Evolutionary conservation across 495 filamentous ascomycete genomes (phyloP).

Genomic region (Aspergillus sclerotiicarbonarius): DNA sequence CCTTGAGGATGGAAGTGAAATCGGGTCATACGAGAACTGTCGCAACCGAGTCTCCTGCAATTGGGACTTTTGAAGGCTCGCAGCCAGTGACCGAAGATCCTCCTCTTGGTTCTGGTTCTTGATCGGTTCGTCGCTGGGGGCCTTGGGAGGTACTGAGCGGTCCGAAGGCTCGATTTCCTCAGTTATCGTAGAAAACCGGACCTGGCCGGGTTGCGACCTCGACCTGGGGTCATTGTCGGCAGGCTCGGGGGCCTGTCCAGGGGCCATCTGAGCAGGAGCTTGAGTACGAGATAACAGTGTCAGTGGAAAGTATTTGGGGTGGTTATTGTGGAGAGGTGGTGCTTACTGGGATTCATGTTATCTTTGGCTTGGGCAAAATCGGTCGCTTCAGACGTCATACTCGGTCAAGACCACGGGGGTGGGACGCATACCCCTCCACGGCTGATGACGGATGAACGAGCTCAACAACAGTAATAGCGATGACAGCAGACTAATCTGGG

Average conservation of each 20-base stretch:
- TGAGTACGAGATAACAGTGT: slow-evolving; percentile 19
- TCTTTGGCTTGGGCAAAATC: slow-evolving; percentile 27
- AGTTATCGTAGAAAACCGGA: slow-evolving; percentile 78
- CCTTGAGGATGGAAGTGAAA: slow-evolving; percentile 82
- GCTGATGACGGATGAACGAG: slow-evolving; percentile 7
- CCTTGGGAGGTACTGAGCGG: slow-evolving; percentile 31
- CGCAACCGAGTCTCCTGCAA: slow-evolving; percentile 79
- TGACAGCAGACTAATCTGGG: neutral
- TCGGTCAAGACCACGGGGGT: slow-evolving; percentile 28
- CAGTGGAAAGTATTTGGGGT: neutral
- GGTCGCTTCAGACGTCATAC: slow-evolving; percentile 47
- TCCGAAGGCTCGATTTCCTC: slow-evolving; percentile 69
- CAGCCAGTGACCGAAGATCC: slow-evolving; percentile 69
- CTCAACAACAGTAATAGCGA: neutral
- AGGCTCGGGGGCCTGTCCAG: slow-evolving; percentile 24
- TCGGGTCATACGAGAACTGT: slow-evolving; percentile 81
- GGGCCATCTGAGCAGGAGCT: slow-evolving; percentile 26
- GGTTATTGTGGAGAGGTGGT: slow-evolving; percentile 16
- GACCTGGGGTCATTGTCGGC: slow-evolving; percentile 34
- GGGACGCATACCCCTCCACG: slow-evolving; percentile 41
- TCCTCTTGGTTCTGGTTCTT: slow-evolving; percentile 50
- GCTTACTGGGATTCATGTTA: slow-evolving; percentile 37
- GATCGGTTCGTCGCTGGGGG: slow-evolving; percentile 26
- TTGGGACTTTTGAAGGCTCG: slow-evolving; percentile 66
- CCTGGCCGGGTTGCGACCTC: slow-evolving; percentile 45